Percentiles rank a stretch among this genome's conserved stretches.
Conservation (phyloP, 345 rosid species). For the Cardamine occulta region DNA sequence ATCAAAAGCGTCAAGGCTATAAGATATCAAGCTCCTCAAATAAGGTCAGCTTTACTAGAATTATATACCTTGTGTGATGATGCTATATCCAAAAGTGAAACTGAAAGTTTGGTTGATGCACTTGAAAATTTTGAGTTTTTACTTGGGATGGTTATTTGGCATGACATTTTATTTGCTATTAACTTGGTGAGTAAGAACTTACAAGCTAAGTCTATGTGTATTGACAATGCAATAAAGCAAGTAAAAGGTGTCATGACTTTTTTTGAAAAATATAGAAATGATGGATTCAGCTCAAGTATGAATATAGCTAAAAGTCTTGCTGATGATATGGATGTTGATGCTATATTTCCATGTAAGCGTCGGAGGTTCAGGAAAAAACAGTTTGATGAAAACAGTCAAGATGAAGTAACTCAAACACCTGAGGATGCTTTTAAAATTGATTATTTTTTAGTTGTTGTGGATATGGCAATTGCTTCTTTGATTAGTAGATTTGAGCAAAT, state of each 20-base stretch:
- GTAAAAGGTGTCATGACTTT: not conserved
- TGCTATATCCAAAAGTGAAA: conserved; percentile 10
- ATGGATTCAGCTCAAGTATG: not conserved
- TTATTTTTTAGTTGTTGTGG: not conserved
- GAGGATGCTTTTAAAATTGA: not conserved
- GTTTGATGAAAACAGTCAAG: not conserved
- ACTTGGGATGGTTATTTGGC: not conserved
- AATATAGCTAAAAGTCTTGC: not conserved
- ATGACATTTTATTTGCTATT: conserved; percentile 5
- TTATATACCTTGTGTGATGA: conserved; percentile 7
- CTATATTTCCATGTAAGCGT: not conserved
- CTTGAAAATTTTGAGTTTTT: conserved; percentile 7
- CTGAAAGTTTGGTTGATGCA: not conserved
- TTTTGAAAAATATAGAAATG: not conserved
- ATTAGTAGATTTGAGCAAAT: not conserved
- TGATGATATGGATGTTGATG: not conserved
- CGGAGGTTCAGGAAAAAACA: not conserved
- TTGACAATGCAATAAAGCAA: not conserved
- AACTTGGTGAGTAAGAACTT: not conserved
- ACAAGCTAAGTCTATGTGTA: not conserved
- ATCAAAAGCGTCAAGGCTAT: conserved; percentile 10
- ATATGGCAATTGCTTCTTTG: conserved; percentile 6
- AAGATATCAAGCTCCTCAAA: conserved; percentile 3
- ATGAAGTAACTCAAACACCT: not conserved
- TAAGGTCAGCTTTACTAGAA: not conserved